These are phyloP conservation scores for Myxozyma vanderwaltii DNA, from an alignment of 805 yeast species.

Conservation along the genomic window DNA sequence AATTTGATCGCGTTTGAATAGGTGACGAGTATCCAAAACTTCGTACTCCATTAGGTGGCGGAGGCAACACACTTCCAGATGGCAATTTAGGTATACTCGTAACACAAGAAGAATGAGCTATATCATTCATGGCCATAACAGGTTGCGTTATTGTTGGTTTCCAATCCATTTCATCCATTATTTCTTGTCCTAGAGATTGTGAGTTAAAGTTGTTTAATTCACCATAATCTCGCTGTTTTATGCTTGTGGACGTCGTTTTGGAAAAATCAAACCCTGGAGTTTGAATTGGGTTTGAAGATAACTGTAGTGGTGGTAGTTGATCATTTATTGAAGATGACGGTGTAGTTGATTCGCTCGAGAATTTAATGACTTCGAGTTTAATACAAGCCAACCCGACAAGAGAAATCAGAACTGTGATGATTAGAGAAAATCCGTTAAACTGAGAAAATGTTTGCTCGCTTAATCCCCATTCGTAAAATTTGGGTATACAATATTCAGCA, in stretches of 20 bases:
- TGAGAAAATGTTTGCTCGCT: not conserved
- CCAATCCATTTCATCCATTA: conserved; percentile 29
- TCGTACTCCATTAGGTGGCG: conserved; percentile 19
- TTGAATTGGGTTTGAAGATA: not conserved
- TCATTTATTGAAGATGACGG: not conserved
- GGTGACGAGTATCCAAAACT: not conserved
- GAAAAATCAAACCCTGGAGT: not conserved
- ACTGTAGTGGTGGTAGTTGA: not conserved
- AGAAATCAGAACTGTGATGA: not conserved
- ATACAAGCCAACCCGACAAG: not conserved
- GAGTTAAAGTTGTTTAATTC: not conserved
- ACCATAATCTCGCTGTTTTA: not conserved
- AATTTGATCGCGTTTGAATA: not conserved
- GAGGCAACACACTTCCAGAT: conserved; percentile 13
- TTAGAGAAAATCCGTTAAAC: not conserved
- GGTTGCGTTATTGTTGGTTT: conserved; percentile 10
- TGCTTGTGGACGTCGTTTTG: not conserved
- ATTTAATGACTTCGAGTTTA: conserved; percentile 6
- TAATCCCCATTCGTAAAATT: not conserved
- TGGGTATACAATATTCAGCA: conserved; percentile 11
- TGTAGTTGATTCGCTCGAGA: not conserved
- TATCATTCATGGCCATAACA: not conserved
- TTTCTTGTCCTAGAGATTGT: not conserved
- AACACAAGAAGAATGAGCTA: not conserved
- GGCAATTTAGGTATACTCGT: conserved; percentile 18